Evolutionary conservation across 805 yeast species (phyloP).

Genomic region (Myxozyma kluyveri): DNA sequence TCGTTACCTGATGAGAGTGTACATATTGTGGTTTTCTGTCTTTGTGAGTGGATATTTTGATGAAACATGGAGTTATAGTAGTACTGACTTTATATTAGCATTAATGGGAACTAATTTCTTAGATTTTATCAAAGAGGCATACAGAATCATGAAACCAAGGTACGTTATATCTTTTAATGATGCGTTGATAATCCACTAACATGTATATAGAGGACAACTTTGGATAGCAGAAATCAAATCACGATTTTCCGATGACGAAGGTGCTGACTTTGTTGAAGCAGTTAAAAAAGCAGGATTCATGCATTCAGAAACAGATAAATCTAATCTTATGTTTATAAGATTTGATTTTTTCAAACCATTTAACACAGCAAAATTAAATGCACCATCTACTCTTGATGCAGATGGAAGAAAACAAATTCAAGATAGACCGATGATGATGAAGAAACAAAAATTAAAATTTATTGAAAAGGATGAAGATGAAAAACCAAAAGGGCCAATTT

Average conservation of each 20-base stretch:
- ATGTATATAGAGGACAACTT: constrained; percentile 66
- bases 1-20: constrained; percentile 79
- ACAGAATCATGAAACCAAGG: constrained; percentile 72
- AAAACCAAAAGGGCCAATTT: constrained; percentile 63
- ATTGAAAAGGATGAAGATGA: constrained; percentile 67
- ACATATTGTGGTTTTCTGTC: constrained; percentile 85
- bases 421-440: constrained; percentile 54
- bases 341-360: constrained; percentile 88
- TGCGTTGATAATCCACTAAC: neutral
- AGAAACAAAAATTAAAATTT: constrained; percentile 50
- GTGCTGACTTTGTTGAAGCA: constrained; percentile 66
- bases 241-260: constrained; percentile 65
- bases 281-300: constrained; percentile 78
- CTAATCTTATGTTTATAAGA: constrained; percentile 89
- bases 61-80: no score
- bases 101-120: constrained; percentile 96
- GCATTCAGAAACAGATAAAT: constrained; percentile 81
- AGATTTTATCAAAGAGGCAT: constrained; percentile 87
- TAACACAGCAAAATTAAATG: neutral
- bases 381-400: neutral
- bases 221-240: constrained; percentile 99
- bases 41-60: constrained; percentile 41
- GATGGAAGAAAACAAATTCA: constrained; percentile 41
- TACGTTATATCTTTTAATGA: neutral
- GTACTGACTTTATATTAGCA: constrained; percentile 37